A percentile compares a stretch with the other conserved stretches of the same genome.
Evolutionary conservation across 2,329 filamentous ascomycete genomes (phyloP).

Genomic region (Blumeria graminis): DNA sequence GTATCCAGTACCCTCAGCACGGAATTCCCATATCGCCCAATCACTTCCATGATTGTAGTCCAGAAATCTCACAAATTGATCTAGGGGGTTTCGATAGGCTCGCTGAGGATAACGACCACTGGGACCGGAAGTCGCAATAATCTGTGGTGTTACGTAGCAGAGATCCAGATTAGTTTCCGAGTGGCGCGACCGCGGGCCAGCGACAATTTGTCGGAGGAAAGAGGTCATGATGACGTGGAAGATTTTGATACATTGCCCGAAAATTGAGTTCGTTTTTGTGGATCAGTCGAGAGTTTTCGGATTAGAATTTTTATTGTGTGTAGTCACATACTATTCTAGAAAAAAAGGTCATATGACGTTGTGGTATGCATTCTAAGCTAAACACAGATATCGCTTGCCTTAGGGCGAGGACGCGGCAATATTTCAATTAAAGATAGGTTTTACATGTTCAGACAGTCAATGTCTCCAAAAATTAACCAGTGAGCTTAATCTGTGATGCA

Average conservation of each 20-base stretch:
- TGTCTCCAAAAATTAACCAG: no score
- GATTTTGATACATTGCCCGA: neutral
- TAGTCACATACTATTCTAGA: neutral
- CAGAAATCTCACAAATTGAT: slow-evolving; percentile 67
- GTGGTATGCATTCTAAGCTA: no score
- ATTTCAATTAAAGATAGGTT: no score
- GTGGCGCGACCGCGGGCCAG: slow-evolving; percentile 62
- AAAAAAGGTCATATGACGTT: no score
- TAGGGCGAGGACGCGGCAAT: no score
- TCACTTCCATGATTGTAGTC: slow-evolving; percentile 59
- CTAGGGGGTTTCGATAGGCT: slow-evolving; percentile 81
- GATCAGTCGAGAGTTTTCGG: neutral
- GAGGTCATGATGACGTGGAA: slow-evolving; percentile 31
- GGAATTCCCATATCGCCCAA: slow-evolving; percentile 97
- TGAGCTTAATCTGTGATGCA: no score
- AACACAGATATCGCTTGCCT: no score
- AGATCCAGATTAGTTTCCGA: slow-evolving; percentile 75
- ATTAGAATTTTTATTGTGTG: neutral
- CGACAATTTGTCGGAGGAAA: slow-evolving; percentile 73
- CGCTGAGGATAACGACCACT: slow-evolving; percentile 72
- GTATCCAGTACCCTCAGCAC: slow-evolving; percentile 88
- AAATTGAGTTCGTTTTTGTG: no score
- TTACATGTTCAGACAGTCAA: no score
- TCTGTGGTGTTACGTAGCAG: slow-evolving; percentile 80
- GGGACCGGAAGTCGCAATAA: slow-evolving; percentile 52